These are phyloP conservation scores for Rhodotorula sp. DNA, from an alignment of 1,284 basidiomycete genomes.

Conservation along the genomic window DNA sequence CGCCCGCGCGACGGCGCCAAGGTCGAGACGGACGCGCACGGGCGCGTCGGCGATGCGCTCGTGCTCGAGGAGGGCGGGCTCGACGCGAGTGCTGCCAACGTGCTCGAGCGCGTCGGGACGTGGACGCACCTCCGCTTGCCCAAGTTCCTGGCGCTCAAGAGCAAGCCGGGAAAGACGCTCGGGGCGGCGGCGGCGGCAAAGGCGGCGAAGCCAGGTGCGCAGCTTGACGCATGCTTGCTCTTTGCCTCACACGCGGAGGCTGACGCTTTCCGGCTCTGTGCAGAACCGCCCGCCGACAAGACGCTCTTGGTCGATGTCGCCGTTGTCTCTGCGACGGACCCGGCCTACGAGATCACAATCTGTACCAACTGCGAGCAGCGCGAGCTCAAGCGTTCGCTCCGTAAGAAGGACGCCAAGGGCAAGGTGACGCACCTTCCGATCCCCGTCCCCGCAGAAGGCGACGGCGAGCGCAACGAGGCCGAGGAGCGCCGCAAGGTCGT, in stretches of 20 bases:
- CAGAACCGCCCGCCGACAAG: slow-evolving; percentile 19
- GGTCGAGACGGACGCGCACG: not conserved
- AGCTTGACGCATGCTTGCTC: slow-evolving; percentile 1
- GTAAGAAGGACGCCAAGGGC: slow-evolving; percentile 69
- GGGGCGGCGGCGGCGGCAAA: slow-evolving; percentile 57
- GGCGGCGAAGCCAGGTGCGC: slow-evolving; percentile 47
- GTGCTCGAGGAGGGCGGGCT: slow-evolving; percentile 34
- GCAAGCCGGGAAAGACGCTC: slow-evolving; percentile 56
- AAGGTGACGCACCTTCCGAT: slow-evolving; percentile 22
- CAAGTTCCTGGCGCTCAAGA: slow-evolving; percentile 76
- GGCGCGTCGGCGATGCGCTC: slow-evolving; percentile 5
- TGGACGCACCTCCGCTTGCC: slow-evolving; percentile 82
- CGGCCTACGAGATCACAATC: slow-evolving; percentile 39
- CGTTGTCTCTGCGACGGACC: slow-evolving; percentile 43
- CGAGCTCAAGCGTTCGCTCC: slow-evolving; percentile 68
- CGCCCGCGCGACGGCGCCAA: slow-evolving; percentile 6
- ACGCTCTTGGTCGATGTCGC: slow-evolving; percentile 42
- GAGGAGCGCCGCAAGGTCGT: slow-evolving; percentile 66
- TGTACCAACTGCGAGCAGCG: slow-evolving; percentile 43
- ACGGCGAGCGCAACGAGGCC: slow-evolving; percentile 45
- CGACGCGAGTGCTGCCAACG: slow-evolving; percentile 18
- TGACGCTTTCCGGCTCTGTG: slow-evolving; percentile 12
- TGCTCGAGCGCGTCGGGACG: slow-evolving; percentile 60
- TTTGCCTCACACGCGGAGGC: not conserved
- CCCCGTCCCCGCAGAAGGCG: slow-evolving; percentile 32